Conservation (phyloP, 768 basidiomycete species). For the Cubamyces lactineus region DNA sequence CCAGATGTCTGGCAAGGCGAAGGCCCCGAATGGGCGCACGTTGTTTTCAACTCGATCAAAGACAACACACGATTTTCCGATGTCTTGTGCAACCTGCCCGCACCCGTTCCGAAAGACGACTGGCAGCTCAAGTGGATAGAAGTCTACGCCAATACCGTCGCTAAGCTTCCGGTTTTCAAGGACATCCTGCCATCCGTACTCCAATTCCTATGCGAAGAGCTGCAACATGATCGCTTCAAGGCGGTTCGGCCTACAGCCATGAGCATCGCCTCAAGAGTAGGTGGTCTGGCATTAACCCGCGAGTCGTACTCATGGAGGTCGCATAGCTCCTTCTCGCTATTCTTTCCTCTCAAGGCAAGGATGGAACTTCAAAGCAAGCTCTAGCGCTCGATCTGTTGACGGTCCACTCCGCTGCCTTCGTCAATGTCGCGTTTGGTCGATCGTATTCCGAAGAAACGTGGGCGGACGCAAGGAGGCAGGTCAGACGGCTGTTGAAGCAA, state of each 20-base stretch:
- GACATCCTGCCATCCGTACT: conserved; percentile 74
- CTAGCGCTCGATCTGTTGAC: conserved; percentile 46
- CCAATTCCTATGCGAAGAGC: conserved; percentile 76
- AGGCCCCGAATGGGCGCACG: conserved; percentile 70
- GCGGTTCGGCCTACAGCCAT: conserved; percentile 63
- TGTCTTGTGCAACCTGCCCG: conserved; percentile 42
- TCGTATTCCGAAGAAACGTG: conserved; percentile 45
- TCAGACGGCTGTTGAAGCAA: conserved; percentile 45
- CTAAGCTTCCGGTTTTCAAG: conserved; percentile 24
- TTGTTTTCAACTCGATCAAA: conserved; percentile 82
- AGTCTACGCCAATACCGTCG: conserved; percentile 29
- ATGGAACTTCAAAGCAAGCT: conserved; percentile 31
- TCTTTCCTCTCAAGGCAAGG: conserved; percentile 39
- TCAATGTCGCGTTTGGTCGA: conserved; percentile 49
- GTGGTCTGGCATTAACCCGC: conserved; percentile 29
- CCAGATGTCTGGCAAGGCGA: conserved; percentile 70
- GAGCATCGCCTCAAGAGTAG: conserved; percentile 62
- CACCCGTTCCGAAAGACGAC: conserved; percentile 35
- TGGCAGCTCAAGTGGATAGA: conserved; percentile 33
- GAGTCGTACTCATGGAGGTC: neutral
- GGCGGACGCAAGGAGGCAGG: conserved; percentile 43
- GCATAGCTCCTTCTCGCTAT: conserved; percentile 39
- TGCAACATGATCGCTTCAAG: conserved; percentile 77
- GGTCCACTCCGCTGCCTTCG: conserved; percentile 53
- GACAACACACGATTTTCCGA: conserved; percentile 66